A percentile compares a stretch with the other conserved stretches of the same genome.
Conservation (phyloP, 2,329 filamentous ascomycete species). For the Alternaria conjuncta region DNA sequence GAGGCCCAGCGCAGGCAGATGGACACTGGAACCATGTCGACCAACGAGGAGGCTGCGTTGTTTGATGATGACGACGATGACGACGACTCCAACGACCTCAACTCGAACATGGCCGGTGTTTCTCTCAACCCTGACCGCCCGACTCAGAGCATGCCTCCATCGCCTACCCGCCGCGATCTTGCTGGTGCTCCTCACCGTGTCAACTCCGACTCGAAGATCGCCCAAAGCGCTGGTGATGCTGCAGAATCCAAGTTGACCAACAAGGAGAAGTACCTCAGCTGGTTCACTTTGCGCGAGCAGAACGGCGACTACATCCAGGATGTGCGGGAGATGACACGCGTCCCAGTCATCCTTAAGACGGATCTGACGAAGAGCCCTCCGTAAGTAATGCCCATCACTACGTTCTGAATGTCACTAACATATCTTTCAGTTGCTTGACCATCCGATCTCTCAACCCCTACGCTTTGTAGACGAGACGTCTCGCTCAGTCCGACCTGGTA, state of each 20-base stretch:
- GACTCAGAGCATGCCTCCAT: slow-evolving; percentile 93
- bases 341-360: slow-evolving; percentile 98
- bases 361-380: slow-evolving; percentile 98
- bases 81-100: slow-evolving; percentile 79
- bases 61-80: slow-evolving; percentile 92
- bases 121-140: slow-evolving; percentile 83
- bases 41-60: slow-evolving; percentile 90
- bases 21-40: slow-evolving; percentile 91
- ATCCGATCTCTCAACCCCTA: slow-evolving; percentile 84
- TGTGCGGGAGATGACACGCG: slow-evolving; percentile 94
- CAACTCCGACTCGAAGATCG: slow-evolving; percentile 91
- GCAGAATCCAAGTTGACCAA: slow-evolving; percentile 82
- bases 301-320: slow-evolving; percentile 97
- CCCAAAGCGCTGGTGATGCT: slow-evolving; percentile 68
- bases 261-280: slow-evolving; percentile 94
- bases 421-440: slow-evolving; percentile 71
- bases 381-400: slow-evolving; percentile 67
- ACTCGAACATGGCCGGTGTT: slow-evolving; percentile 90
- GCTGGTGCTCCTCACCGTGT: slow-evolving; percentile 79
- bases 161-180: slow-evolving; percentile 78
- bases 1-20: slow-evolving; percentile 92
- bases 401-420: slow-evolving; percentile 21
- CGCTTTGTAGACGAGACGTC: slow-evolving; percentile 56
- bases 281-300: slow-evolving; percentile 90
- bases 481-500: background rate